Conservation (phyloP, 352 stramenopile species). For the Poterioochromonas sp. region DNA sequence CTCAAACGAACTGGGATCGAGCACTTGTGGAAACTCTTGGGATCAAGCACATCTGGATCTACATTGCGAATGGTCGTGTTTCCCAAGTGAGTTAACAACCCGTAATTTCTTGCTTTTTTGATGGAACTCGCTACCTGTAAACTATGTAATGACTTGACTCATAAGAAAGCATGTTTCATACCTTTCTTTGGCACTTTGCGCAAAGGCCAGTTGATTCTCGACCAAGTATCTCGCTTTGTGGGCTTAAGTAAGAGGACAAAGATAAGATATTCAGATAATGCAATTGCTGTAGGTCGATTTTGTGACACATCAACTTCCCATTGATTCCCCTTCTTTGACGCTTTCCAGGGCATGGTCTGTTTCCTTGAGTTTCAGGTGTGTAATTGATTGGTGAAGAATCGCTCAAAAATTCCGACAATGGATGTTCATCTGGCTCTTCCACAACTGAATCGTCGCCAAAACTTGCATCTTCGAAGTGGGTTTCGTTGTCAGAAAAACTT, state of each 20-base stretch:
- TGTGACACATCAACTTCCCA: background rate
- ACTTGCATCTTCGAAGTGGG: background rate
- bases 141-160: too few relatives aligned
- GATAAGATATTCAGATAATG: background rate
- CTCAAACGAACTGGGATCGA: too few relatives aligned
- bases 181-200: conserved; percentile 17
- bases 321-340: background rate
- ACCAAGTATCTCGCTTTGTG: background rate
- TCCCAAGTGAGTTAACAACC: background rate
- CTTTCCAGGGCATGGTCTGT: background rate
- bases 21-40: too few relatives aligned
- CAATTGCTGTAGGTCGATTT: background rate
- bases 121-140: background rate
- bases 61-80: too few relatives aligned
- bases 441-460: background rate
- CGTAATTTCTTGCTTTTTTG: background rate
- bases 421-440: background rate
- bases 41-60: too few relatives aligned
- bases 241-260: background rate
- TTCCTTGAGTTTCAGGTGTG: background rate
- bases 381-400: background rate
- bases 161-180: background rate
- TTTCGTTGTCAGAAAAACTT: too few relatives aligned
- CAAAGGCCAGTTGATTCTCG: background rate
- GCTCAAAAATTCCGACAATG: background rate